Evolutionary conservation across 2,329 filamentous ascomycete species (phyloP).

Genomic region (Ophiocordyceps robertsii): DNA sequence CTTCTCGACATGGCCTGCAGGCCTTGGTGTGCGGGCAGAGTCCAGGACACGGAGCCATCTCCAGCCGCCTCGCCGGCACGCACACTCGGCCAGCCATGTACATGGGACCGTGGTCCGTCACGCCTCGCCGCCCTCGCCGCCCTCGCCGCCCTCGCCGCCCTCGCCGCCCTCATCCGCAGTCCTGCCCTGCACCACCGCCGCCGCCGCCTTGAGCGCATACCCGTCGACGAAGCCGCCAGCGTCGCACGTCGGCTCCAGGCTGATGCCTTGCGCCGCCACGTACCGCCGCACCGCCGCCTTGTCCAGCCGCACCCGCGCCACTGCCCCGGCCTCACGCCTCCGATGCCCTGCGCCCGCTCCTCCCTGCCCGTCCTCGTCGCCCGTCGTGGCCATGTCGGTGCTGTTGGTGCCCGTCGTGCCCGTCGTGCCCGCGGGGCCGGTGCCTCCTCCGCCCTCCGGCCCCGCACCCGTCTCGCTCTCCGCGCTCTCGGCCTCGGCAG

Average conservation of each 20-base stretch:
- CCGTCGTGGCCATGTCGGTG: too few relatives aligned
- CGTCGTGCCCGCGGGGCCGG: conserved; percentile 3
- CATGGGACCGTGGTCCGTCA: not conserved
- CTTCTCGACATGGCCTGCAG: too few relatives aligned
- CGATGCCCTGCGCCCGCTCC: not conserved
- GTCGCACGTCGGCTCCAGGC: conserved; percentile 54
- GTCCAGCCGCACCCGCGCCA: conserved; percentile 33
- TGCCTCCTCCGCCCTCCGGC: not conserved
- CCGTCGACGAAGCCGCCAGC: conserved; percentile 60
- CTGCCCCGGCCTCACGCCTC: not conserved
- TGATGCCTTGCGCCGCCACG: conserved; percentile 48
- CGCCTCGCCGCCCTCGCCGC: not conserved
- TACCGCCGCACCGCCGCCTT: conserved; percentile 50
- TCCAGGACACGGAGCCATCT: too few relatives aligned
- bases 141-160: not conserved
- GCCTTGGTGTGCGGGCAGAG: too few relatives aligned
- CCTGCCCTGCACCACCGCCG: not conserved
- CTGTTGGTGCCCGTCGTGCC: too few relatives aligned
- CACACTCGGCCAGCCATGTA: too few relatives aligned
- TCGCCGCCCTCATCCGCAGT: not conserved
- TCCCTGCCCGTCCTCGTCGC: not conserved
- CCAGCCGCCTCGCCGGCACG: too few relatives aligned
- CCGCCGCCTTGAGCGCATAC: conserved; percentile 28
- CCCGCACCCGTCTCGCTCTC: conserved; percentile 4
- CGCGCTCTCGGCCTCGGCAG: conserved; percentile 13